Percentiles rank a stretch among this genome's conserved stretches.
Conservation (phyloP, 1,284 basidiomycete genomes). For the Moniliella sp. region DNA sequence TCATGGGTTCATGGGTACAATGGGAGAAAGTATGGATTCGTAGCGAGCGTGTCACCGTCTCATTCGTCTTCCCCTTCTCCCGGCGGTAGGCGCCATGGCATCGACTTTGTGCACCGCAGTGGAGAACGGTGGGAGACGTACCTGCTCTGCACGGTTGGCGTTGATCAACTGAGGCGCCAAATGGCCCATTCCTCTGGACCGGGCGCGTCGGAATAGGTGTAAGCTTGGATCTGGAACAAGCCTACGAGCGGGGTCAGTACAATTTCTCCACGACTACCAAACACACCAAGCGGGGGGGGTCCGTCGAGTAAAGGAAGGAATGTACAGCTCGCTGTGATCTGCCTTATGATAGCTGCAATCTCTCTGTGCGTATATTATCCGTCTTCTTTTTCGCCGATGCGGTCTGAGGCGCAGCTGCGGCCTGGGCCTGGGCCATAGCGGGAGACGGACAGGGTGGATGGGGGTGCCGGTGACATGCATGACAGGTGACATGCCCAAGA, state of each 20-base stretch:
- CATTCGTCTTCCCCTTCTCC: conserved; percentile 32
- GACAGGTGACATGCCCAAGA: no score
- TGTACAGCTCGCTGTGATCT: conserved; percentile 86
- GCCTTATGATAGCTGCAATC: conserved; percentile 90
- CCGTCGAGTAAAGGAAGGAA: conserved; percentile 88
- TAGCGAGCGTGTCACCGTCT: no score
- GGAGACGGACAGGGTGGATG: no score
- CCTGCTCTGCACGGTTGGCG: conserved; percentile 83
- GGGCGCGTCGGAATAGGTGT: conserved; percentile 48
- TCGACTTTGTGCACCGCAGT: conserved; percentile 36
- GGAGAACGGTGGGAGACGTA: conserved; percentile 40
- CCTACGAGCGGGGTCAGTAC: conserved; percentile 29
- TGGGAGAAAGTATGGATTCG: no score
- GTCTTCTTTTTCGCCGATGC: conserved; percentile 40
- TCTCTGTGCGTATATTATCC: conserved; percentile 88
- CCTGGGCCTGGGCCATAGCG: no score
- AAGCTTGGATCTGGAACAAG: conserved; percentile 73
- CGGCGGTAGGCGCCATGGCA: conserved; percentile 35
- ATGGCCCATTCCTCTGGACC: conserved; percentile 80
- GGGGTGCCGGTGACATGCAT: no score
- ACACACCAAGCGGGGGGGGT: no score
- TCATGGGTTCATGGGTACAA: no score
- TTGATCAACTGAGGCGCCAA: conserved; percentile 80
- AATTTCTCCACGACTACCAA: no score
- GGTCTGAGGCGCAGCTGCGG: no score